These are phyloP conservation scores for Kwoniella dendrophila DNA, from an alignment of 768 basidiomycete genomes.

Conservation along the genomic window DNA sequence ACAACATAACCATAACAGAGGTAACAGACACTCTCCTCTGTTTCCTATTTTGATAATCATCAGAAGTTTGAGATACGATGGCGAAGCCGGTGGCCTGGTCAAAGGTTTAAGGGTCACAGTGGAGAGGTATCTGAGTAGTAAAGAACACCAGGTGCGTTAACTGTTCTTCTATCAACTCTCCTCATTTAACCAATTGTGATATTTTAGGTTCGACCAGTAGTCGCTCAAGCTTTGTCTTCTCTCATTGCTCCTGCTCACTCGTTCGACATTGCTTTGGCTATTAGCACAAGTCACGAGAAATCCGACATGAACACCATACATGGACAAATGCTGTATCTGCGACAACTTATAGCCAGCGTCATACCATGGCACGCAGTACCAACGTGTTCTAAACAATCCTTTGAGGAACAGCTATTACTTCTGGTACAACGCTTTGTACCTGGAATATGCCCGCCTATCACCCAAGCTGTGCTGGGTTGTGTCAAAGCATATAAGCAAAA, in stretches of 20 bases:
- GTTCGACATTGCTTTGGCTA: neutral
- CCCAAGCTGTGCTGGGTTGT: slow-evolving; percentile 13
- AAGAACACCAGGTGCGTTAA: slow-evolving; percentile 38
- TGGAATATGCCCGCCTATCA: slow-evolving; percentile 10
- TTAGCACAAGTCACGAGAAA: neutral
- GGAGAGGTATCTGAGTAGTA: slow-evolving; percentile 30
- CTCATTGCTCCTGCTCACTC: slow-evolving; percentile 31
- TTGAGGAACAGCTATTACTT: neutral
- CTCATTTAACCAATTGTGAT: too few relatives aligned
- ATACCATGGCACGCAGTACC: slow-evolving; percentile 8
- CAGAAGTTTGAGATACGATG: slow-evolving; percentile 41
- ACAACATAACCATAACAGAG: neutral
- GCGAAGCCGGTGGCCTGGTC: slow-evolving; percentile 20
- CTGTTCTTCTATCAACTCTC: neutral
- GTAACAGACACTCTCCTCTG: slow-evolving; percentile 35
- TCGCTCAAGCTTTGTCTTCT: slow-evolving; percentile 47
- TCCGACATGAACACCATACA: slow-evolving; percentile 14
- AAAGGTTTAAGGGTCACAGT: slow-evolving; percentile 23
- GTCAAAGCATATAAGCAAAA: neutral
- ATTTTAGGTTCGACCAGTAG: slow-evolving; percentile 41
- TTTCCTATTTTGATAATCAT: slow-evolving; percentile 51
- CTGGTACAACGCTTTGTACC: slow-evolving; percentile 5
- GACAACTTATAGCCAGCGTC: slow-evolving; percentile 16
- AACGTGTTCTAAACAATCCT: neutral
- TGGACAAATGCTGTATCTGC: slow-evolving; percentile 15